Percentiles rank a stretch among this genome's conserved stretches.
These are phyloP conservation scores for Aspergillus brunneoviolaceus DNA, from an alignment of 2,329 filamentous ascomycete species.

Conservation along the genomic window DNA sequence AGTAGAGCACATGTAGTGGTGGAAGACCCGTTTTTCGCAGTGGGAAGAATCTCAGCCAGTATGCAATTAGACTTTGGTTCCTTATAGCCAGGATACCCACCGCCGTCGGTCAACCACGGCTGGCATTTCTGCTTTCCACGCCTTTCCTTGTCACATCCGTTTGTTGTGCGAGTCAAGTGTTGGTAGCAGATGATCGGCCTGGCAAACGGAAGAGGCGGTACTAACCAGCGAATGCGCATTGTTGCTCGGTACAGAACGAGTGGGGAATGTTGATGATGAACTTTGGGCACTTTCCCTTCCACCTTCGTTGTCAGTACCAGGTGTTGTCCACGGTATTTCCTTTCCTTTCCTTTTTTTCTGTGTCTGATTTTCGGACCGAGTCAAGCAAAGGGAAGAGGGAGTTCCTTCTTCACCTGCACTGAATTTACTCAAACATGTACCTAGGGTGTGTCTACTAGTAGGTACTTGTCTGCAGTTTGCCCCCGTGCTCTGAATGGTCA, in stretches of 20 bases:
- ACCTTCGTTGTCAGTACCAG: too few relatives aligned
- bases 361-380: not conserved
- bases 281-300: not conserved
- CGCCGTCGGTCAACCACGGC: not conserved
- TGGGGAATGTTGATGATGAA: not conserved
- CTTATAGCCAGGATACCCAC: not conserved
- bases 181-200: not conserved
- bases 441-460: not conserved
- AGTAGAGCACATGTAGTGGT: too few relatives aligned
- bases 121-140: not conserved
- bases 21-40: too few relatives aligned
- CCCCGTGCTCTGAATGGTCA: not conserved
- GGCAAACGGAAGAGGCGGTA: not conserved
- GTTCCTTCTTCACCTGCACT: not conserved
- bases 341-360: not conserved
- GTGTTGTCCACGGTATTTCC: too few relatives aligned
- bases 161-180: not conserved
- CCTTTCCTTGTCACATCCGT: not conserved
- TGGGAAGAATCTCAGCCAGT: too few relatives aligned
- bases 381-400: too few relatives aligned
- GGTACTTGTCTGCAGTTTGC: not conserved
- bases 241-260: not conserved
- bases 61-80: not conserved
- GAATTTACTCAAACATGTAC: too few relatives aligned
- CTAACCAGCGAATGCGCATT: not conserved